Base-by-base conservation (phyloP, 1,284 basidiomycete genomes). In the Ganoderma sinense region DNA sequence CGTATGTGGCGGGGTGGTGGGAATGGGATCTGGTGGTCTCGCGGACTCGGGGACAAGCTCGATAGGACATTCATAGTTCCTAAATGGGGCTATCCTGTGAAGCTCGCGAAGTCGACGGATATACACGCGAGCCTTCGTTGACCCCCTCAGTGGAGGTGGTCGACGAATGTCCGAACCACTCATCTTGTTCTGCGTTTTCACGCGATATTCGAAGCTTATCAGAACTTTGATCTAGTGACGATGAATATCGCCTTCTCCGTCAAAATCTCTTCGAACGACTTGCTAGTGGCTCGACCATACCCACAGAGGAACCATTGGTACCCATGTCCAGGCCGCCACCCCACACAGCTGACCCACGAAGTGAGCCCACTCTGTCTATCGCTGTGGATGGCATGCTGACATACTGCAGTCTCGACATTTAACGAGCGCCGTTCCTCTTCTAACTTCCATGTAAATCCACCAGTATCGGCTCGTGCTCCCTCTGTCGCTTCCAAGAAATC, bases 221-320 rank as follows among this genome's bases (percentile, higher is more conserved):
- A n/a, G 20, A 39, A n/a, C 20, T 23, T 18, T 26, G 20, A 40
- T 23, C n/a, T 76, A 94, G 92, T 77, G 91, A 93, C 77, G 91
- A 94, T 74, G 92, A 93, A 77, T 94, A 94, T 78, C 89, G 92
- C 65, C 80, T 93, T 56, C 84, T 94, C 11, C 88, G 92, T 45
- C 91, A 93, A 78, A 92, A 89, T 75, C 81, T 94, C 56, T 94
- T 94, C 72, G 91, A 94, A 76, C 87, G 92, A 66, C 88, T 92
- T 73, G 85, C 91, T 20, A 86, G 83, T 69, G 86, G 82, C 71
- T 82, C 87, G 39, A 75, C 83, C 8, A 83, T 92, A 23, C 91
- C 92, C 23, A 82, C 84, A 56, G 92, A 94, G 78, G 77, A 79
- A 16, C 83, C 91, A 29, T 77, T 92, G 55, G 88, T 93, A 61